Percentiles rank a stretch among this genome's conserved stretches.
phyloP scores from a whole-genome alignment of 2,329 filamentous ascomycete genomes.

The Cephalotrichum gorgonifer region DNA sequence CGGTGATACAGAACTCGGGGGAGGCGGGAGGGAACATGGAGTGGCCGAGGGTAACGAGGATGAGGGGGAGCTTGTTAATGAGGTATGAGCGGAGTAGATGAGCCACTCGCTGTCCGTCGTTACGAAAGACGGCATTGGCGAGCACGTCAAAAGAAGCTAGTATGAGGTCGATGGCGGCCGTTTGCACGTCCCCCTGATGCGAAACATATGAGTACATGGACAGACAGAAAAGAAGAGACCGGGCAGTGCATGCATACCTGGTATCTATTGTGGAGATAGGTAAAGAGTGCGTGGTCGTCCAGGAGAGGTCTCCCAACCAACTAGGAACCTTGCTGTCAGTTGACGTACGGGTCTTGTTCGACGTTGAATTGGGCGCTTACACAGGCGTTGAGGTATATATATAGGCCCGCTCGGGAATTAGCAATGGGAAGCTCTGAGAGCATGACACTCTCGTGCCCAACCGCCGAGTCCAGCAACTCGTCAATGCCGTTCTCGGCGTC shows the following conservation, averaged over 20 bases:
- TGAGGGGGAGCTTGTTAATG: conserved; percentile 53
- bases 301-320: conserved; percentile 73
- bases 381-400: conserved; percentile 73
- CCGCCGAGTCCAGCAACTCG: conserved; percentile 45
- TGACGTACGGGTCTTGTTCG: neutral
- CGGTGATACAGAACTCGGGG: conserved; percentile 54
- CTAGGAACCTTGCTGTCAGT: conserved; percentile 27
- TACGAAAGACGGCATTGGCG: conserved; percentile 71
- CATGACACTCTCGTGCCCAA: conserved; percentile 44
- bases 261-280: conserved; percentile 76
- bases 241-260: conserved; percentile 39
- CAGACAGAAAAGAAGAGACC: neutral
- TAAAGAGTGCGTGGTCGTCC: conserved; percentile 69
- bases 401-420: conserved; percentile 73
- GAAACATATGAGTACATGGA: neutral
- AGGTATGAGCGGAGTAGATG: conserved; percentile 79
- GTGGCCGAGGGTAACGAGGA: conserved; percentile 42
- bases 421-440: conserved; percentile 56
- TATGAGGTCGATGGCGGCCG: conserved; percentile 71
- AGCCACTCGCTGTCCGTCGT: conserved; percentile 45
- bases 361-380: conserved; percentile 37
- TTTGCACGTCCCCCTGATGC: conserved; percentile 60
- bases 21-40: conserved; percentile 68
- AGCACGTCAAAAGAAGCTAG: conserved; percentile 83
- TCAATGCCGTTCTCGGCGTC: conserved; percentile 30